Base-by-base conservation (phyloP, 2,329 filamentous ascomycete genomes). In the Rhexocercosporidium sp. region DNA sequence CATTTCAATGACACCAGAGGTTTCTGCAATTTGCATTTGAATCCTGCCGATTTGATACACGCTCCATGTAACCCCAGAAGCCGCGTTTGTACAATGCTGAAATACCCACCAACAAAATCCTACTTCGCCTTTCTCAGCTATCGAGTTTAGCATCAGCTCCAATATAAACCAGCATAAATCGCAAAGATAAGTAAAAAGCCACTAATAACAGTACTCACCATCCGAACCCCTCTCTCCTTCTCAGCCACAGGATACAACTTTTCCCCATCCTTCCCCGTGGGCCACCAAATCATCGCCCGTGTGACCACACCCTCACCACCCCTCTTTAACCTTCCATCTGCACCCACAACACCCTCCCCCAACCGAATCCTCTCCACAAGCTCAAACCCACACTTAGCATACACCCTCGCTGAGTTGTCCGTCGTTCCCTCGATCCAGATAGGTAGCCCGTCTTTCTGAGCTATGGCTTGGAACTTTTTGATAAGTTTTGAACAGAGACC, bases 351-450 rank as follows among this genome's bases (percentile, higher is more conserved):
- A 4, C 66, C 72, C 46, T 70, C 66, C 3, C 71, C 72, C 12
- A 73, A 3, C 14, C 64, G 46, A 18, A 71, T 64, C 29, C 66
- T 61, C 11, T 69, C 70, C 1, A 71, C 61, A 34, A 69, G 25
- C 29, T 66, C 62, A 66, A 70, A 74, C 7, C 72, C 72, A 46
- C 69, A 57, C 37, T 65, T 70, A 3, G 9, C 12, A 65, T 71
- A 74, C 0, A 72, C n/a, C 2, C 59, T 62, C 51, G 25, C 61
- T 6, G 66, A 68, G 7, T 67, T 59, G 5, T 44, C 51, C 2
- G 69, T 71, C 27, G 68, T 70, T n/a, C 70, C 62, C 22, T 74
- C 72, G 11, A 74, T 27, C 70, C 70, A 74, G 14, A 73, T 62
- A 3, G 69, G 68, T 2, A 69, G 20, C n/a, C 66, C 57, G 16